Evolutionary conservation across 2,329 filamentous ascomycete species (phyloP).

Genomic region (Paraphoma chrysanthemicola): DNA sequence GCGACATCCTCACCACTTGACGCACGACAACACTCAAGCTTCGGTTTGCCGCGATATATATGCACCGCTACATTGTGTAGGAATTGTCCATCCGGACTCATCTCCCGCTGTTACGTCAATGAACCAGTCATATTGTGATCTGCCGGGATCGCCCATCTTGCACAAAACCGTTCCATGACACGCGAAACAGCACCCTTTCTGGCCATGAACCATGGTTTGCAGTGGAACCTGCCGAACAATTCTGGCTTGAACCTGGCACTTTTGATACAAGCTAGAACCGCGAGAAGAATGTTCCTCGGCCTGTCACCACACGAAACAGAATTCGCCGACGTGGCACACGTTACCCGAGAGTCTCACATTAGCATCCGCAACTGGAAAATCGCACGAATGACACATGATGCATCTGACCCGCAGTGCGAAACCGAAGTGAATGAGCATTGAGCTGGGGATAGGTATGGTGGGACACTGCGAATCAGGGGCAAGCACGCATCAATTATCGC

Average conservation of each 20-base stretch:
- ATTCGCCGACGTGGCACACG: slow-evolving; percentile 7
- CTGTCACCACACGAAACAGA: slow-evolving; percentile 12
- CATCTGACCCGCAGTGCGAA: background rate
- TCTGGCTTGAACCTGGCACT: slow-evolving; percentile 6
- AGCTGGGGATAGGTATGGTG: background rate
- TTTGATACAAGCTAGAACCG: slow-evolving; percentile 22
- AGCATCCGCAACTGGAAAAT: background rate
- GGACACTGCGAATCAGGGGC: slow-evolving; percentile 2
- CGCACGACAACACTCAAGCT: slow-evolving; percentile 8
- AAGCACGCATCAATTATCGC: slow-evolving; percentile 5
- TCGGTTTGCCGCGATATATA: background rate
- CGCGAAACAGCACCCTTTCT: slow-evolving; percentile 20
- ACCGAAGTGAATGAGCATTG: background rate
- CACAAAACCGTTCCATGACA: slow-evolving; percentile 25
- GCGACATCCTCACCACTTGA: slow-evolving; percentile 17
- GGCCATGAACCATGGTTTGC: slow-evolving; percentile 23
- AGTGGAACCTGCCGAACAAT: slow-evolving; percentile 11
- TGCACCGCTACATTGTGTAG: slow-evolving; percentile 8
- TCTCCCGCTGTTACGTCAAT: background rate
- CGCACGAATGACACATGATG: background rate
- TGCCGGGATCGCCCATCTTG: slow-evolving; percentile 27
- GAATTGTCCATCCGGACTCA: slow-evolving; percentile 6
- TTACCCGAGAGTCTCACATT: background rate
- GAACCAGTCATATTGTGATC: slow-evolving; percentile 20
- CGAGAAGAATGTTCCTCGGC: slow-evolving; percentile 19